Evolutionary conservation across 1,284 basidiomycete species (phyloP), one percentile per base, ranked within the genome.

Genomic region (Xerocomus tenax): DNA sequence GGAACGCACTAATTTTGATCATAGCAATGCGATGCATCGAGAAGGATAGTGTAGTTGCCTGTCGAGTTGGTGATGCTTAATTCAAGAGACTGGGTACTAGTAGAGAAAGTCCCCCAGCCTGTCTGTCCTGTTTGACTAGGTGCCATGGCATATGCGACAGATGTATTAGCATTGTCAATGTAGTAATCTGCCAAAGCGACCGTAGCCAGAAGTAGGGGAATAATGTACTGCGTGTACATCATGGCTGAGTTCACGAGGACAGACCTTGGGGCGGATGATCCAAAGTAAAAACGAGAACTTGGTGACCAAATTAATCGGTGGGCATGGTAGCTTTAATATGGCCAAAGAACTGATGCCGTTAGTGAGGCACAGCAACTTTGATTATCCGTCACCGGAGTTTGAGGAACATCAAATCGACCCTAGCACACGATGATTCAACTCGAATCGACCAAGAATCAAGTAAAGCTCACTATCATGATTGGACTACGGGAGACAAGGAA

Each of bases 1-100:
- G n/a, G 8, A 21, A 54, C 60, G 16, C 35, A 61, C 60, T 61
- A 64, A 43, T 64, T 61, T 26, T 57, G 18, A 35, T 62, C 42
- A 8, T 61, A 62, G 40, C 59, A 61, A 5, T 57, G 10, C 0
- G 58, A 61, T 2, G 61, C 16, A 38, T 62, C 50, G 18, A 60
- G 36, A 19, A 32, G 5, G 25, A 61, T 51, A 2, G 21, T 48
- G 25, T 57, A 54, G 43, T 50, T 60, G 32, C 62, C 62, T 3
- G 59, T 61, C 39, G 59, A 53, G 19, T 63, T 63, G 26, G 9
- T 48, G 12, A 61, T 10, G 2, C 9, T 3, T 10, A 58, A 38
- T 6, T 0, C 19, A 29, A 57, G 58, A 2, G 23, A 13, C 29
- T 51, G 41, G 30, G 46, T 52, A 1, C 2, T 1, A 13, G 12